Conservation (phyloP, 2,329 filamentous ascomycete species). For the Byssothecium circinans region DNA sequence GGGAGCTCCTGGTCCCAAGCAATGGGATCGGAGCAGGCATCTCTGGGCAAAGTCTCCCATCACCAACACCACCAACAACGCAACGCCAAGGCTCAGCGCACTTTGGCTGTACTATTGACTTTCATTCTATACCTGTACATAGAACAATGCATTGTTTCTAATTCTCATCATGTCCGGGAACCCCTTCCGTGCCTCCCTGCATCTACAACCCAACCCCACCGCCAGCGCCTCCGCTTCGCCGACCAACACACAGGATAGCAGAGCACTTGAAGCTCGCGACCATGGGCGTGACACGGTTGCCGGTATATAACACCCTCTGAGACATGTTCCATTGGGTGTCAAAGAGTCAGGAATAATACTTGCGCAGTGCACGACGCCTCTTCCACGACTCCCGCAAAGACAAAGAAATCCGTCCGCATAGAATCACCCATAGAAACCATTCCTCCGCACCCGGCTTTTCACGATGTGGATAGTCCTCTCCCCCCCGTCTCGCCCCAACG, state of each 20-base stretch:
- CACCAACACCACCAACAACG: constrained; percentile 12
- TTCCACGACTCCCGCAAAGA: constrained; percentile 31
- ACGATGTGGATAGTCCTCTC: constrained; percentile 24
- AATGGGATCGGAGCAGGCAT: constrained; percentile 3
- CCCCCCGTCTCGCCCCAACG: constrained; percentile 10
- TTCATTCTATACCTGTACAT: constrained; percentile 34
- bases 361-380: constrained; percentile 32
- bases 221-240: constrained; percentile 23
- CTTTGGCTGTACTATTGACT: constrained; percentile 12
- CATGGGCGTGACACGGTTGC: constrained; percentile 23
- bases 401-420: constrained; percentile 65
- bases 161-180: constrained; percentile 44
- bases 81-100: not conserved
- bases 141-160: constrained; percentile 45
- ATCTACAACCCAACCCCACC: constrained; percentile 18
- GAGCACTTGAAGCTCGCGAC: constrained; percentile 20
- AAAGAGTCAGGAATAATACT: constrained; percentile 39
- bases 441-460: constrained; percentile 36
- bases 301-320: constrained; percentile 30
- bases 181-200: constrained; percentile 42
- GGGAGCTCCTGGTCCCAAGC: constrained; percentile 8
- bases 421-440: constrained; percentile 44
- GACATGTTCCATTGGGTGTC: constrained; percentile 13
- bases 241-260: constrained; percentile 26
- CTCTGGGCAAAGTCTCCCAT: constrained; percentile 5